These are phyloP conservation scores for Fusarium subtropicale DNA, from an alignment of 2,329 filamentous ascomycete genomes.

Conservation along the genomic window DNA sequence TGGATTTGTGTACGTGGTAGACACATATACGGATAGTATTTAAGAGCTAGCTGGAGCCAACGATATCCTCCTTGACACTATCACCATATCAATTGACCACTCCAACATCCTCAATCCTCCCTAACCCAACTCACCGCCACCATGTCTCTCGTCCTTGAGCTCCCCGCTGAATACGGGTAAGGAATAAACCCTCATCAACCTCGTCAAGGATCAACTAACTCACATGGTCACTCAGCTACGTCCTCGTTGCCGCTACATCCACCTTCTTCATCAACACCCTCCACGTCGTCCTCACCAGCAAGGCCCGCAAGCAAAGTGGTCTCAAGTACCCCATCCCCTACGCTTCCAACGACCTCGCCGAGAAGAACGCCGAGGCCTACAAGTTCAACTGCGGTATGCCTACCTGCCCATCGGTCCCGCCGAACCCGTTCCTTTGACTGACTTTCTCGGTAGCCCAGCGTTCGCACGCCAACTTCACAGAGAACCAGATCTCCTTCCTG, in stretches of 20 bases:
- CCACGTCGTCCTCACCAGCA: conserved; percentile 61
- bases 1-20: neutral
- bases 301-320: conserved; percentile 63
- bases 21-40: neutral
- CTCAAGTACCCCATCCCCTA: conserved; percentile 70
- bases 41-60: conserved; percentile 21
- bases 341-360: conserved; percentile 64
- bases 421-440: conserved; percentile 11
- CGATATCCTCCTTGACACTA: conserved; percentile 15
- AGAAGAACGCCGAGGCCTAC: conserved; percentile 65
- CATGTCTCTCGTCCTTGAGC: conserved; percentile 58
- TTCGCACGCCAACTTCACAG: conserved; percentile 72
- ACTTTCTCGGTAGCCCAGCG: conserved; percentile 61
- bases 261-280: conserved; percentile 68
- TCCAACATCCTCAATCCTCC: neutral
- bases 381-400: conserved; percentile 71
- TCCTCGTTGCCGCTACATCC: conserved; percentile 67
- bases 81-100: neutral
- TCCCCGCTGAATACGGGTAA: conserved; percentile 65
- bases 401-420: neutral
- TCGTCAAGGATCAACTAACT: conserved; percentile 2
- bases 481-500: conserved; percentile 68
- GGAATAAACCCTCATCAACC: conserved; percentile 29
- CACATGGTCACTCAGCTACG: conserved; percentile 61
- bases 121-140: conserved; percentile 39